A percentile compares a stretch with the other conserved stretches of the same genome.
These are phyloP conservation scores for Neospermospora avenae DNA, from an alignment of 2,329 filamentous ascomycete genomes.

Conservation along the genomic window DNA sequence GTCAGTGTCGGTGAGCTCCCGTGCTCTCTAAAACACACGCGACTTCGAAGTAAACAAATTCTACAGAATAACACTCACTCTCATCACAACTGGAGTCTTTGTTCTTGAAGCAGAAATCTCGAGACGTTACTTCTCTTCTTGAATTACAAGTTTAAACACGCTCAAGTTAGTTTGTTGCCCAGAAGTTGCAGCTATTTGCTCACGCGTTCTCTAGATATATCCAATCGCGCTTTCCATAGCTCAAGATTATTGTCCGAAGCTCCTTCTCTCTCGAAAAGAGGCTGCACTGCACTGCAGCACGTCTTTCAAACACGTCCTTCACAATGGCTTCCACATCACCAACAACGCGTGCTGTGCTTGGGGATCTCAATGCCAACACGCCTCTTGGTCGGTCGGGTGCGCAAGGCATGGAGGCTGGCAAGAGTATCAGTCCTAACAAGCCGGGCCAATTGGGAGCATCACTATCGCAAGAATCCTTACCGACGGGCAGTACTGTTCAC, in stretches of 20 bases:
- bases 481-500: neutral
- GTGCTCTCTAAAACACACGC: neutral
- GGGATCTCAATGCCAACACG: constrained; percentile 66
- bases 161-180: neutral
- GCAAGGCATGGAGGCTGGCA: neutral
- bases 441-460: neutral
- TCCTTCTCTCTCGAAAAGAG: neutral
- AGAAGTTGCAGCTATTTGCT: neutral
- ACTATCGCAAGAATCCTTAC: neutral
- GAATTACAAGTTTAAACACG: neutral
- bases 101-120: neutral
- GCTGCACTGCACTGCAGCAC: neutral
- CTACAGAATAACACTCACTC: neutral
- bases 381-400: neutral
- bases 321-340: constrained; percentile 8
- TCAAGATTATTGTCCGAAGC: neutral
- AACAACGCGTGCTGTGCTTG: constrained; percentile 21
- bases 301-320: neutral
- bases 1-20: neutral
- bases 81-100: neutral
- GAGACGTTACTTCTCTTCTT: neutral
- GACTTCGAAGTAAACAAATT: neutral
- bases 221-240: neutral
- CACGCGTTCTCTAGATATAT: neutral
- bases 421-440: constrained; percentile 9